These are phyloP conservation scores for Sphagnum magellanicum DNA, from an alignment of 228 moss, liverwort and hornwort species.

Conservation along the genomic window DNA sequence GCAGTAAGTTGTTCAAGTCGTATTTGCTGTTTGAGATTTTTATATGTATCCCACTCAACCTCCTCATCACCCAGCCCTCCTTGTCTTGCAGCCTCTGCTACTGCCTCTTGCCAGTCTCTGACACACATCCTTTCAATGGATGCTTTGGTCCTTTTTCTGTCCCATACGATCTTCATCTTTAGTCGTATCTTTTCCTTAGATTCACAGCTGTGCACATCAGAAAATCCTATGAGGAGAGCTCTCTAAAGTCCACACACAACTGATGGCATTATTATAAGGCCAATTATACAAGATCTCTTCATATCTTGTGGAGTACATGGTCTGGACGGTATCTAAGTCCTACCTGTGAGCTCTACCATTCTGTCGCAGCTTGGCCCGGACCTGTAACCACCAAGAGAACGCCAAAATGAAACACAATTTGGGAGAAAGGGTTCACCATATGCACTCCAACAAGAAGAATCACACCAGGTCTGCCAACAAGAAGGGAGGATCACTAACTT, in stretches of 20 bases:
- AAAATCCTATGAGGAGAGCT: not conserved
- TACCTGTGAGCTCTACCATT: slow-evolving; percentile 47
- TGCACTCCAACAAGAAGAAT: not conserved
- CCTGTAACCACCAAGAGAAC: slow-evolving; percentile 8
- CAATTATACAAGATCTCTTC: not conserved
- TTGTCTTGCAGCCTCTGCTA: slow-evolving; percentile 72
- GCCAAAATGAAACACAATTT: not conserved
- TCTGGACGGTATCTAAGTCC: not conserved
- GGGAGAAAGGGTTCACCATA: not conserved
- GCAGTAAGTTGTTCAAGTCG: slow-evolving; percentile 15
- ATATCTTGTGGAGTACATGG: not conserved
- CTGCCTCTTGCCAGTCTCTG: slow-evolving; percentile 58
- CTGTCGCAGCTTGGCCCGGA: slow-evolving; percentile 40
- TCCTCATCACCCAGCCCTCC: slow-evolving; percentile 60
- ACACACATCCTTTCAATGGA: slow-evolving; percentile 33
- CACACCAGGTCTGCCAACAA: not conserved
- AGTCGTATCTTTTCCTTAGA: slow-evolving; percentile 70
- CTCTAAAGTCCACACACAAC: not conserved
- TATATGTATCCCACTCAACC: slow-evolving; percentile 59
- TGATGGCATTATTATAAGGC: too few species aligned
- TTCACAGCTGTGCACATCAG: slow-evolving; percentile 36
- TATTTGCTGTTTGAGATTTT: slow-evolving; percentile 21
- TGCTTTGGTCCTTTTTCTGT: slow-evolving; percentile 32
- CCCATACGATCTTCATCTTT: slow-evolving; percentile 62
- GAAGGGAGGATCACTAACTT: not conserved